phyloP scores from a whole-genome alignment of 2,329 filamentous ascomycete species.

The Phyllosticta capitalensis region DNA sequence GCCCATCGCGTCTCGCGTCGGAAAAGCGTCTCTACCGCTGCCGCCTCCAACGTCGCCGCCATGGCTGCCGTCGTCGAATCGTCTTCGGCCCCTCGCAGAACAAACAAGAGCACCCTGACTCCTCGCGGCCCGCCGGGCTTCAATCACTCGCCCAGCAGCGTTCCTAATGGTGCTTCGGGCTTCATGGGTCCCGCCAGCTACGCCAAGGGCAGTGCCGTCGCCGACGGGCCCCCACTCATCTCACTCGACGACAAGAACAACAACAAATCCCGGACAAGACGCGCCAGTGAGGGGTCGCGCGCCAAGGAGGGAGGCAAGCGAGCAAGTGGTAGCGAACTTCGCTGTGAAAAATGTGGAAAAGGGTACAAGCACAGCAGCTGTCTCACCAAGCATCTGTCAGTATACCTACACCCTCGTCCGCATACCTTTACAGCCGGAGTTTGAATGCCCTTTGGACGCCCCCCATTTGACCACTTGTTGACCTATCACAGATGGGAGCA shows the following conservation, averaged over 20 bases:
- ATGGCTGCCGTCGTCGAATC: slow-evolving; percentile 59
- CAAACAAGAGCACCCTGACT: slow-evolving; percentile 49
- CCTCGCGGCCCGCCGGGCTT: slow-evolving; percentile 44
- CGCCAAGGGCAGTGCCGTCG: slow-evolving; percentile 53
- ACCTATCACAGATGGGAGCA: slow-evolving; percentile 79
- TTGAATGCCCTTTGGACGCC: slow-evolving; percentile 25
- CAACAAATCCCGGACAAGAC: slow-evolving; percentile 46
- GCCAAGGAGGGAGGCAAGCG: slow-evolving; percentile 69
- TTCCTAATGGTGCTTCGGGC: slow-evolving; percentile 45
- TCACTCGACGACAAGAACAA: slow-evolving; percentile 36
- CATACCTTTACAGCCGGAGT: slow-evolving; percentile 31
- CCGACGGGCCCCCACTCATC: slow-evolving; percentile 56
- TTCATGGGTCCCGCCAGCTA: slow-evolving; percentile 29
- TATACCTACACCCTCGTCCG: slow-evolving; percentile 47
- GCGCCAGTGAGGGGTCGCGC: slow-evolving; percentile 78
- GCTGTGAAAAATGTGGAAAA: slow-evolving; percentile 97
- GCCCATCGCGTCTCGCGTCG: slow-evolving; percentile 81
- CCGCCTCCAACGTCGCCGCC: slow-evolving; percentile 62
- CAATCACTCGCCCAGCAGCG: slow-evolving; percentile 57
- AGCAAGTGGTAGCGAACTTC: slow-evolving; percentile 72
- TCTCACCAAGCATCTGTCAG: slow-evolving; percentile 99
- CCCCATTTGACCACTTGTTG: slow-evolving; percentile 5
- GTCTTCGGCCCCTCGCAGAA: slow-evolving; percentile 55
- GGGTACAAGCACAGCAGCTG: slow-evolving; percentile 99
- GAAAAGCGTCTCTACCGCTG: slow-evolving; percentile 80